Percentiles rank a stretch among this genome's conserved stretches.
Conservation (phyloP, 257 asterid species). For the Solanum dulcamara region DNA sequence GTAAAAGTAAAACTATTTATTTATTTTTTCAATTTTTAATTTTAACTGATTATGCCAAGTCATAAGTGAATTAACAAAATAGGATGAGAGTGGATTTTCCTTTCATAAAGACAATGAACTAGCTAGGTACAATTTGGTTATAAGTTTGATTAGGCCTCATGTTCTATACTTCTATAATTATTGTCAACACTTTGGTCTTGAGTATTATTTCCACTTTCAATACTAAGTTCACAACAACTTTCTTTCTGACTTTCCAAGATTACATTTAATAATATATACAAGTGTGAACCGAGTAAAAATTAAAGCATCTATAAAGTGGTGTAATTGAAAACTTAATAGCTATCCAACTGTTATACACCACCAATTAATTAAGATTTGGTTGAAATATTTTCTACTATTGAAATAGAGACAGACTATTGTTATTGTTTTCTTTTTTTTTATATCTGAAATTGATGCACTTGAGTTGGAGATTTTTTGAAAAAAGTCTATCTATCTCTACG, state of each 20-base stretch:
- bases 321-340: background rate
- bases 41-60: background rate
- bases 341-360: background rate
- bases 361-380: background rate
- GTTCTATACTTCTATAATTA: background rate
- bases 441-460: no score
- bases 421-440: no score
- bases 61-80: background rate
- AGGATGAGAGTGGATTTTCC: background rate
- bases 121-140: background rate
- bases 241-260: background rate
- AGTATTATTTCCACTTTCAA: background rate
- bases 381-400: background rate
- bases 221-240: background rate
- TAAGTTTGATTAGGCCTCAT: background rate
- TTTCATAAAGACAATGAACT: background rate
- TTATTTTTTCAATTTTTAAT: background rate
- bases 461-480: accelerated
- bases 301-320: background rate
- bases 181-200: background rate
- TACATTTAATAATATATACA: background rate
- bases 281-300: background rate
- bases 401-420: background rate
- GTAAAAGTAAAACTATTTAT: background rate
- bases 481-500: accelerated